Conservation (phyloP, 139 green algal species). For the Medakamo hakoo region DNA sequence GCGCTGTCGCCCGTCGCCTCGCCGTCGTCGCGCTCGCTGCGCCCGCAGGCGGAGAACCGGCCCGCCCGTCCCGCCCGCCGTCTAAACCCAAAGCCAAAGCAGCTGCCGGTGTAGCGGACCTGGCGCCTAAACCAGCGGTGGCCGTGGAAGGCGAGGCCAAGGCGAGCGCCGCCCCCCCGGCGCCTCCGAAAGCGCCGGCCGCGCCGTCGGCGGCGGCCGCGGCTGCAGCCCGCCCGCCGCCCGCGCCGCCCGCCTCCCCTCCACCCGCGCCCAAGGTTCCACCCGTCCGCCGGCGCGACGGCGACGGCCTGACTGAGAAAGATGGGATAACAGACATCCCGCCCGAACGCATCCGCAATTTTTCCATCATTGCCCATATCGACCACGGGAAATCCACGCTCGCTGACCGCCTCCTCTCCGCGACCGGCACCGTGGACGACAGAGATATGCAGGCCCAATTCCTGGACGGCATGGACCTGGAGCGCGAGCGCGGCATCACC, state of each 20-base stretch:
- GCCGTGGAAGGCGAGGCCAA: no score
- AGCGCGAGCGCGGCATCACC: slow-evolving; percentile 71
- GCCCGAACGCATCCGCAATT: slow-evolving; percentile 44
- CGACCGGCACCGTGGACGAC: slow-evolving; percentile 62
- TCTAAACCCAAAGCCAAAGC: no score
- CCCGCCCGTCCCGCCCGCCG: no score
- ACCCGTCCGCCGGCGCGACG: not conserved
- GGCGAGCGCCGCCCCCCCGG: no score
- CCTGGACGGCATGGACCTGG: slow-evolving; percentile 77
- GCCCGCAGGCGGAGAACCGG: no score
- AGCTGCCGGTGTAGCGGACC: no score
- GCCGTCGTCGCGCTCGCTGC: no score
- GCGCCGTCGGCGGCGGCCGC: no score
- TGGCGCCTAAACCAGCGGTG: no score
- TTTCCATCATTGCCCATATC: slow-evolving; percentile 73
- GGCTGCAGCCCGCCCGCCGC: not conserved
- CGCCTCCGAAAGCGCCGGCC: no score
- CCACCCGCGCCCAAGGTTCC: not conserved
- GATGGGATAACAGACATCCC: no score
- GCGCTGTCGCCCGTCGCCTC: no score
- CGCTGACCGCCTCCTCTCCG: slow-evolving; percentile 58
- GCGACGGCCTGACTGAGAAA: not conserved
- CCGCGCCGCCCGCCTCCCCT: not conserved
- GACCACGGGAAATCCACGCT: slow-evolving; percentile 72
- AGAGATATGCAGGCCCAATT: slow-evolving; percentile 80